These are phyloP conservation scores for Coemansia sp. DNA, from an alignment of 192 early-diverging fungal species.

Conservation along the genomic window DNA sequence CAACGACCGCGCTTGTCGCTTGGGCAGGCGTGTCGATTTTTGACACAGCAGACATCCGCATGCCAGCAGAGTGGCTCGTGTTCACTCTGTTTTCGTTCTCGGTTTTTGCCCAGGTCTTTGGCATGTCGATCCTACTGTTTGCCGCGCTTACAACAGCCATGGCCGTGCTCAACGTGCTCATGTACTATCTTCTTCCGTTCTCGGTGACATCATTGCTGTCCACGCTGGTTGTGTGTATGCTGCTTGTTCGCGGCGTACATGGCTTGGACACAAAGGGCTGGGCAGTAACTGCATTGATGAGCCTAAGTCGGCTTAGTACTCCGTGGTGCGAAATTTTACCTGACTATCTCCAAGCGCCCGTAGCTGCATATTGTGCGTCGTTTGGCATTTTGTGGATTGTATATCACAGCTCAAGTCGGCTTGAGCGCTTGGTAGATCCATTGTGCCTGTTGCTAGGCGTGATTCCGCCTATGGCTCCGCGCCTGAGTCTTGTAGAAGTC, in stretches of 20 bases:
- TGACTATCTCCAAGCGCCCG: constrained; percentile 40
- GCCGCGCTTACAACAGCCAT: constrained; percentile 36
- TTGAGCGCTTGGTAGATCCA: constrained; percentile 43
- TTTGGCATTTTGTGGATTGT: constrained; percentile 45
- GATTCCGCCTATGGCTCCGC: constrained; percentile 34
- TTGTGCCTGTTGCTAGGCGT: constrained; percentile 34
- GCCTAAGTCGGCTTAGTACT: constrained; percentile 27
- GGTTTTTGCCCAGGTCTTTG: constrained; percentile 52
- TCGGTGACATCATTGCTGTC: constrained; percentile 33
- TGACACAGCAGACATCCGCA: constrained; percentile 33
- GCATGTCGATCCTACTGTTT: constrained; percentile 47
- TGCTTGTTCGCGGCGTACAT: constrained; percentile 45
- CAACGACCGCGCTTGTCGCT: constrained; percentile 27
- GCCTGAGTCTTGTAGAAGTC: constrained; percentile 32
- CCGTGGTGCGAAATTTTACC: constrained; percentile 49
- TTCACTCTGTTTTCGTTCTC: constrained; percentile 52
- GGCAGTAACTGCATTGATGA: constrained; percentile 40
- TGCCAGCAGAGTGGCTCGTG: constrained; percentile 52
- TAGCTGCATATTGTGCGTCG: constrained; percentile 49
- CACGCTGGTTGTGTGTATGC: constrained; percentile 49
- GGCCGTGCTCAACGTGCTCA: constrained; percentile 33
- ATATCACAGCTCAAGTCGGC: constrained; percentile 38
- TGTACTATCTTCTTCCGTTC: constrained; percentile 34
- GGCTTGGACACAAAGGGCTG: constrained; percentile 47
- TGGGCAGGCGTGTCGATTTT: constrained; percentile 40